These are phyloP conservation scores for Aspergillus baeticus DNA, from an alignment of 495 filamentous ascomycete genomes.

Conservation along the genomic window DNA sequence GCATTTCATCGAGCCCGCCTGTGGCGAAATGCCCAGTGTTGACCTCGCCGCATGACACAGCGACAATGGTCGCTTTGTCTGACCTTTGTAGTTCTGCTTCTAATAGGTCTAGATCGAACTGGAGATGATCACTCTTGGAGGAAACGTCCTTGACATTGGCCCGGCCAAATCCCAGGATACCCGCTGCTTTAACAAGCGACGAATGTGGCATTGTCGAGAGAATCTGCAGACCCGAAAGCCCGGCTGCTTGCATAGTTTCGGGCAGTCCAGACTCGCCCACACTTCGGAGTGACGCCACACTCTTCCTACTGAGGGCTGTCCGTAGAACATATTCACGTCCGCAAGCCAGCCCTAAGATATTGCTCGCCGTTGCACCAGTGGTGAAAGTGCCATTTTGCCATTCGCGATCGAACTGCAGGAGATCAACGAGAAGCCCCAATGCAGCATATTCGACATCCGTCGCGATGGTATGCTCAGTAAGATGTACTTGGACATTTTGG, in stretches of 20 bases:
- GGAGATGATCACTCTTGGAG: constrained; percentile 54
- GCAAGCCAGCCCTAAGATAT: constrained; percentile 77
- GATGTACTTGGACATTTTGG: constrained; percentile 83
- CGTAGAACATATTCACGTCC: constrained; percentile 67
- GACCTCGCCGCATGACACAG: constrained; percentile 80
- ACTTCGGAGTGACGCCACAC: constrained; percentile 35
- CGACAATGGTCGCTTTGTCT: constrained; percentile 68
- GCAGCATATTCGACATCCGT: constrained; percentile 74
- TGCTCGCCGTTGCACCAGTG: constrained; percentile 85
- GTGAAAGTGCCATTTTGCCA: constrained; percentile 70
- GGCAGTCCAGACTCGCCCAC: constrained; percentile 71
- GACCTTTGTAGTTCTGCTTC: constrained; percentile 50
- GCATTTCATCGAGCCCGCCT: constrained; percentile 56
- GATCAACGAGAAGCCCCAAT: constrained; percentile 63
- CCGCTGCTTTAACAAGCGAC: constrained; percentile 78
- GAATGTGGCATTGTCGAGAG: constrained; percentile 82
- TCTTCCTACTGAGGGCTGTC: constrained; percentile 33
- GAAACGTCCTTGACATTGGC: constrained; percentile 60
- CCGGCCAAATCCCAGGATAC: constrained; percentile 77
- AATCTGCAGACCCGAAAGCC: constrained; percentile 67
- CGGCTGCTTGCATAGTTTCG: constrained; percentile 60
- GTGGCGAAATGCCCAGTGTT: constrained; percentile 87
- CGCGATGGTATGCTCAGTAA: constrained; percentile 68
- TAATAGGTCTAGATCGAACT: constrained; percentile 62
- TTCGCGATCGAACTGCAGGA: constrained; percentile 58